Conservation (phyloP, 441 rosid species). For the Jatropha podagrica region DNA sequence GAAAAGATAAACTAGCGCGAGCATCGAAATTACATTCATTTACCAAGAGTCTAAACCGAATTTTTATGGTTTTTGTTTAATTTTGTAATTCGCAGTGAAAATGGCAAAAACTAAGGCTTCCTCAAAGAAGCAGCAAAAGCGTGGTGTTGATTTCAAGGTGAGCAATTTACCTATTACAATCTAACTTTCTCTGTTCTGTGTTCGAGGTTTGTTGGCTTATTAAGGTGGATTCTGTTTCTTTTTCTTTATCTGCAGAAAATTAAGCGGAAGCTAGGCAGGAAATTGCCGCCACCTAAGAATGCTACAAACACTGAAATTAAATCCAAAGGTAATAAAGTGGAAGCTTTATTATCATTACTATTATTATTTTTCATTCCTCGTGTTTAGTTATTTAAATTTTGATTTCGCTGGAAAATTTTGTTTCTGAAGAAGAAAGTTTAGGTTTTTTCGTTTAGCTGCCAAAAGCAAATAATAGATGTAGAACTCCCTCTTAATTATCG, state of each 20-base stretch:
- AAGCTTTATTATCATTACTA: background rate
- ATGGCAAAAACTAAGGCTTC: conserved; percentile 63
- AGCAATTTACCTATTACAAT: conserved; percentile 9
- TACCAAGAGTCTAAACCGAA: too few relatives aligned
- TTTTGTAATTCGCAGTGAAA: conserved; percentile 2
- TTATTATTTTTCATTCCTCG: too few relatives aligned
- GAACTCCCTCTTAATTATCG: background rate
- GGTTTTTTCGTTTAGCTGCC: background rate
- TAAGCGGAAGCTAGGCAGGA: conserved; percentile 86
- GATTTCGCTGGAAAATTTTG: too few relatives aligned
- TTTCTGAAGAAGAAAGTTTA: background rate
- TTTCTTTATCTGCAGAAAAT: conserved; percentile 60
- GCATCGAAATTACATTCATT: too few relatives aligned
- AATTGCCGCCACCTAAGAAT: conserved; percentile 89
- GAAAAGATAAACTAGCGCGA: too few relatives aligned
- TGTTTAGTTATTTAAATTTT: too few relatives aligned
- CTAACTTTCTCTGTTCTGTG: background rate
- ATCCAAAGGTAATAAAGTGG: conserved; percentile 59
- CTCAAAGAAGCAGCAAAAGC: conserved; percentile 75
- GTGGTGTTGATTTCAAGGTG: conserved; percentile 72
- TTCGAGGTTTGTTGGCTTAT: conserved; percentile 3
- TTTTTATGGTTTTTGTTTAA: background rate
- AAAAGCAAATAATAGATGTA: background rate
- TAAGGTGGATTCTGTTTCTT: background rate
- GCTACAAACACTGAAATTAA: conserved; percentile 85